A percentile compares a stretch with the other conserved stretches of the same genome.
Evolutionary conservation across 2,329 filamentous ascomycete species (phyloP).

Genomic region (Colletotrichum noveboracense): DNA sequence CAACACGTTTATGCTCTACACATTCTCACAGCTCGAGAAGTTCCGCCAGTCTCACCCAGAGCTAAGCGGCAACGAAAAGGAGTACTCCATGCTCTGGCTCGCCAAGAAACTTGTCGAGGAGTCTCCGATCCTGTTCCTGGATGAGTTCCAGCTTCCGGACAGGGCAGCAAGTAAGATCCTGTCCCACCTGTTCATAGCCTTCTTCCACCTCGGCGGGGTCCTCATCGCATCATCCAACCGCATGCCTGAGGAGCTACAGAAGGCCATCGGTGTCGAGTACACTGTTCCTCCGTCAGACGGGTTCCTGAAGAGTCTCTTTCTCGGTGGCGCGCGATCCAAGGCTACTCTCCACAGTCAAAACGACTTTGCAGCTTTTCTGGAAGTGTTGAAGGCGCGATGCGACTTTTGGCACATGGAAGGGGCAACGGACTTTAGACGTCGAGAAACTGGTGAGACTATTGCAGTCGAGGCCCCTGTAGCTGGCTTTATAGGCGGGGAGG

Average conservation of each 20-base stretch:
- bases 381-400: slow-evolving; percentile 77
- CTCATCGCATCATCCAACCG: slow-evolving; percentile 82
- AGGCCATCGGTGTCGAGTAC: slow-evolving; percentile 75
- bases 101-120: slow-evolving; percentile 78
- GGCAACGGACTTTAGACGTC: slow-evolving; percentile 71
- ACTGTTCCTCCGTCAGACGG: slow-evolving; percentile 58
- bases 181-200: slow-evolving; percentile 77
- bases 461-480: background rate
- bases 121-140: slow-evolving; percentile 78
- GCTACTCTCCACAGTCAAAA: slow-evolving; percentile 64
- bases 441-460: slow-evolving; percentile 47
- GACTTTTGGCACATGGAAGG: slow-evolving; percentile 88
- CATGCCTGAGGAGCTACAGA: slow-evolving; percentile 82
- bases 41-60: slow-evolving; percentile 52
- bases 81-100: slow-evolving; percentile 76
- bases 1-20: slow-evolving; percentile 85
- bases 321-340: slow-evolving; percentile 26
- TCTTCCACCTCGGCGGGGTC: slow-evolving; percentile 84
- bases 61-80: slow-evolving; percentile 34
- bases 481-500: background rate
- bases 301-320: slow-evolving; percentile 51
- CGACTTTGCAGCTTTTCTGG: slow-evolving; percentile 78
- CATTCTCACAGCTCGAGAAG: slow-evolving; percentile 73
- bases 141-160: slow-evolving; percentile 86
- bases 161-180: slow-evolving; percentile 79